Base-by-base conservation (phyloP, 305 asterid species). In the Fraxinus angustifolia region DNA sequence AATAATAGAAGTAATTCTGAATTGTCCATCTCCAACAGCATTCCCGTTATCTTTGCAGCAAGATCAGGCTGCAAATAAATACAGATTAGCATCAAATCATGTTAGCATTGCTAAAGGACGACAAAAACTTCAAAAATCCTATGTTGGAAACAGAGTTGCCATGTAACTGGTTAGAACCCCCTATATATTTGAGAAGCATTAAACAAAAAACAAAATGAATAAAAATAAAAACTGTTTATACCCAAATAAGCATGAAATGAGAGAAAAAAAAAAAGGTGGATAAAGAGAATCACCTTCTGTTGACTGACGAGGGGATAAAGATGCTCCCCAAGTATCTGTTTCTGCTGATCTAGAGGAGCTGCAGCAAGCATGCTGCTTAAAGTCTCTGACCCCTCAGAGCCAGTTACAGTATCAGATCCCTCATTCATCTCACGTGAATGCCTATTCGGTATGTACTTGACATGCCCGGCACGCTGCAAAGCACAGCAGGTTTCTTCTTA, bases 21-120 rank as follows among this genome's bases (percentile, higher is more conserved):
- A 80, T 92, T 95, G 85, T 95, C 97, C 98, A 93, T 95, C 91
- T 95, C 99, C 91, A 95, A 70, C 17, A 95, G 92, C 99, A 95
- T 95, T 74, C 99, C 97, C 11, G 97, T 93, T 80, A 95, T 90
- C 89, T 95, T 93, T 79, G 90, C 88, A 53, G 94, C 95, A 19
- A 90, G 88, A 48, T 90, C 94, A 85, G 97, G 94, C 99, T 95
- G 91, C 89, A 83, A 31, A 78, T 56, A 26, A 30, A 68, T 40
- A 70, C 50, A 28, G 8, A 38, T 74, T 77, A 82, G 56, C 78
- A 31, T 70, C 6, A 68, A 28, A 68, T 65, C 72, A 17, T 3
- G 6, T 65, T 65, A 65, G 34, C 35, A 62, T 62, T 53, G 23
- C 23, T 53, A 53, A 53, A 53, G 23, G 8, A 50, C 8, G 6